Evolutionary conservation across 2,329 filamentous ascomycete species (phyloP).

Genomic region (Sarocladiaceae sp.): DNA sequence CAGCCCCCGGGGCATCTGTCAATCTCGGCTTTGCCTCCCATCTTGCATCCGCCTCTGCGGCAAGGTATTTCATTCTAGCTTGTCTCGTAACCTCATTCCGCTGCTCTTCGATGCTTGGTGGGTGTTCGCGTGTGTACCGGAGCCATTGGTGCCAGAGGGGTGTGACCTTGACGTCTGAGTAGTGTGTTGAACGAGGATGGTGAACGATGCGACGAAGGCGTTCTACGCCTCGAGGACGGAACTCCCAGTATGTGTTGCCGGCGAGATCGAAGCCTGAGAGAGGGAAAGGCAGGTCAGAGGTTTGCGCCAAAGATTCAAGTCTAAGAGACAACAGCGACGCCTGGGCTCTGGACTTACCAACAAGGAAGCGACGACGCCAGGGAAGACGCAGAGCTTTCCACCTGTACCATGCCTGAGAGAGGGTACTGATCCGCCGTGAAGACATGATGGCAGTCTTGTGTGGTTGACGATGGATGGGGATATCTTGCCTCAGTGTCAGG

Average conservation of each 20-base stretch:
- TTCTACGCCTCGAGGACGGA: constrained; percentile 36
- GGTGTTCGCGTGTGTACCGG: constrained; percentile 47
- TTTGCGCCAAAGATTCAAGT: too few relatives aligned
- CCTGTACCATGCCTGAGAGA: constrained; percentile 44
- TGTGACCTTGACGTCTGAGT: constrained; percentile 49
- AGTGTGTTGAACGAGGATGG: constrained; percentile 48
- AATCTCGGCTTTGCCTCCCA: constrained; percentile 55
- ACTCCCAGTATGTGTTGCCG: constrained; percentile 66
- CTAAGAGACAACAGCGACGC: too few relatives aligned
- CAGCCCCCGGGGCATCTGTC: constrained; percentile 16
- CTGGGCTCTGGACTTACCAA: too few relatives aligned
- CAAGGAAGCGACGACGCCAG: constrained; percentile 57
- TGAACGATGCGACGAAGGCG: constrained; percentile 58
- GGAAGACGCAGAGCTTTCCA: constrained; percentile 59
- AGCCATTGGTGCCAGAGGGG: constrained; percentile 67
- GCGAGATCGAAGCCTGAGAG: constrained; percentile 53
- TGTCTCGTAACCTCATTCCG: constrained; percentile 45
- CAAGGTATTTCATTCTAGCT: constrained; percentile 47
- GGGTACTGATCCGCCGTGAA: constrained; percentile 27
- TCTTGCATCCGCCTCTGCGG: constrained; percentile 54
- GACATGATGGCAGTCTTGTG: constrained; percentile 14
- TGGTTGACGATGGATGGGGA: constrained; percentile 1
- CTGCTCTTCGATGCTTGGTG: constrained; percentile 54
- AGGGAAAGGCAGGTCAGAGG: constrained; percentile 4
- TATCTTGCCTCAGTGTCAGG: neutral